Evolutionary conservation across 2,329 filamentous ascomycete genomes (phyloP), one percentile per base, ranked within the genome.

Genomic region (Pseudogymnoascus sp.): DNA sequence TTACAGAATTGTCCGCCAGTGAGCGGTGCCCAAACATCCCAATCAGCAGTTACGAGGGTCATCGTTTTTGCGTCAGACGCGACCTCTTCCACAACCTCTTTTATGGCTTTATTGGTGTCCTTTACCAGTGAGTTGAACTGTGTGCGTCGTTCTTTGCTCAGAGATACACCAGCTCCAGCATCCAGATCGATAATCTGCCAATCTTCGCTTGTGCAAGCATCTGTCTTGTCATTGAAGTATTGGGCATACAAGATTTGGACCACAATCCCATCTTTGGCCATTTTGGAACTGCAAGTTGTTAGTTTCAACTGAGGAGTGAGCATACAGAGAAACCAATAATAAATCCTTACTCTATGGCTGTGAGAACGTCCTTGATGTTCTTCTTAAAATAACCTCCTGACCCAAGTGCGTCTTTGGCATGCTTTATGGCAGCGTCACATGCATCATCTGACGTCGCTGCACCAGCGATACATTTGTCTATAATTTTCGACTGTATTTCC

Each of bases 1-100:
- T 62, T 61, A 64, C 74, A 76, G 64, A 73, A 69, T 61, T 74
- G 70, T 14, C 73, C 73, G 2, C 67, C 61, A 36, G 72, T 69
- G n/a, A 60, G 65, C 16, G 68, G 65, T n/a, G 60, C 60, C 70
- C 70, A 74, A 5, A 49, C 22, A 55, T 70, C 67, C 73, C 74
- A 75, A 39, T 62, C 30, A 28, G 39, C 60, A 52, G 39, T 28
- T 35, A 58, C 45, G n/a, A 52, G 39, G n/a, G 52, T 75, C 55
- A 12, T 71, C 68, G 45, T 67, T 72, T 41, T 64, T 33, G 71
- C 65, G 19, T 69, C 65, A 49, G 68, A 69, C 19, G 65, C 64
- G 33, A 64, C 61, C 16, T 38, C 60, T 30, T 59, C 62, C 3
- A 73, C 70, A 6, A 71, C 72, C 2, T 70, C 67, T 5, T 41